These are phyloP conservation scores for Prunus mira DNA, from an alignment of 306 rosid species.

Conservation along the genomic window DNA sequence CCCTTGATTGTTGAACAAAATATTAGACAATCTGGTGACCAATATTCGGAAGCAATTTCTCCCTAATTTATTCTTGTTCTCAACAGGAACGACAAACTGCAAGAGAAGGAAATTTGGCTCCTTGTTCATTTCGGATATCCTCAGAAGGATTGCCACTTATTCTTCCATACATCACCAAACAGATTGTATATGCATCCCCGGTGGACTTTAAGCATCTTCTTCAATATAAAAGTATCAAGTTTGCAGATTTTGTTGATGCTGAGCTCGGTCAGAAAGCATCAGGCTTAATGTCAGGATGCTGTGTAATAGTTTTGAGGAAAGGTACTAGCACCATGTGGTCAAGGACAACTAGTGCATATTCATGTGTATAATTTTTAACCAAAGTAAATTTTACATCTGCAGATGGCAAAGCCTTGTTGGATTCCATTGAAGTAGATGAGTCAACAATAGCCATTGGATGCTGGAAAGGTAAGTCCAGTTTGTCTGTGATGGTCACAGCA, in stretches of 20 bases:
- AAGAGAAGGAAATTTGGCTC: constrained; percentile 73
- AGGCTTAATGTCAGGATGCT: constrained; percentile 75
- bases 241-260: constrained; percentile 74
- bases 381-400: constrained; percentile 22
- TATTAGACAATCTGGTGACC: neutral
- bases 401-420: constrained; percentile 37
- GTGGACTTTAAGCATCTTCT: constrained; percentile 81
- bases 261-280: constrained; percentile 67
- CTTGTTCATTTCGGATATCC: constrained; percentile 84
- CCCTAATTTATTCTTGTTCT: constrained; percentile 8
- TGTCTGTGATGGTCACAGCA: constrained; percentile 82
- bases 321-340: constrained; percentile 40
- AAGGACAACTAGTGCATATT: neutral
- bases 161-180: constrained; percentile 79
- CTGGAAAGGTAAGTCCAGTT: constrained; percentile 89
- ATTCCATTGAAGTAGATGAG: constrained; percentile 52
- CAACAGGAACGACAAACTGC: constrained; percentile 90
- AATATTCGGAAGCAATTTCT: constrained; percentile 13
- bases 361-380: neutral
- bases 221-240: constrained; percentile 68
- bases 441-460: constrained; percentile 95
- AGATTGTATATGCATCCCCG: constrained; percentile 64
- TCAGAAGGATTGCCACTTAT: constrained; percentile 93
- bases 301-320: constrained; percentile 64
- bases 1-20: neutral